phyloP scores from a whole-genome alignment of 2,329 filamentous ascomycete species.

The Orbilia javanica region DNA sequence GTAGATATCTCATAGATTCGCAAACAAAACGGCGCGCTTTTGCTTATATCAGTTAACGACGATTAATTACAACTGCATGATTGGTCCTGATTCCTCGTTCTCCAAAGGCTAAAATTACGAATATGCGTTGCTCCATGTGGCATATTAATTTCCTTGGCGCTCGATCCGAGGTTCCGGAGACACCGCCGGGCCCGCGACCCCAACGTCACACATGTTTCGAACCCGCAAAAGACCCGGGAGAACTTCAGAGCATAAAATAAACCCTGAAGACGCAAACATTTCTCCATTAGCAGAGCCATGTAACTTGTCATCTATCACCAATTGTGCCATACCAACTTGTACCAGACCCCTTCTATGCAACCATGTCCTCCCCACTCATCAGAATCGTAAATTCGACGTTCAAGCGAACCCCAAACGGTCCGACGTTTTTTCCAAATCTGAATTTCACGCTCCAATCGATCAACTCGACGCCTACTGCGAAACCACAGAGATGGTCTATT shows the following conservation, averaged over 20 bases:
- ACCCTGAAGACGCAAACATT: background rate
- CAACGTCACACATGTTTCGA: conserved; percentile 2
- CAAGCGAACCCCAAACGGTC: conserved; percentile 81
- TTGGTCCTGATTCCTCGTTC: too few relatives aligned
- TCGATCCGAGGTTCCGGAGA: conserved; percentile 7
- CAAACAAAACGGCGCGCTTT: conserved; percentile 4
- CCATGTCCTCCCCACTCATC: conserved; percentile 64
- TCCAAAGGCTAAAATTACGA: background rate
- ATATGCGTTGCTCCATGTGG: conserved; percentile 90
- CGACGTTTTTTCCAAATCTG: conserved; percentile 78
- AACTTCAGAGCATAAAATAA: background rate
- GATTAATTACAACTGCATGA: background rate
- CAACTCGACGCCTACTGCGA: conserved; percentile 63
- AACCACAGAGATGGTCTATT: conserved; percentile 80
- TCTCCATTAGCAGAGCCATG: background rate
- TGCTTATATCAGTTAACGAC: conserved; percentile 63
- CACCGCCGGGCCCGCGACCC: conserved; percentile 52
- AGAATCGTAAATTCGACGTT: conserved; percentile 83
- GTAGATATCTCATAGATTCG: conserved; percentile 1
- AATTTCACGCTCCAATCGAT: conserved; percentile 77
- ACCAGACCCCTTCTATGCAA: conserved; percentile 81
- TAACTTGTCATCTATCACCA: conserved; percentile 6
- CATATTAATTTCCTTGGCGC: conserved; percentile 74
- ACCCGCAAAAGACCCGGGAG: background rate
- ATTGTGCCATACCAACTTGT: conserved; percentile 78